These are phyloP conservation scores for Peltaster fructicola DNA, from an alignment of 2,329 filamentous ascomycete species.

Conservation along the genomic window DNA sequence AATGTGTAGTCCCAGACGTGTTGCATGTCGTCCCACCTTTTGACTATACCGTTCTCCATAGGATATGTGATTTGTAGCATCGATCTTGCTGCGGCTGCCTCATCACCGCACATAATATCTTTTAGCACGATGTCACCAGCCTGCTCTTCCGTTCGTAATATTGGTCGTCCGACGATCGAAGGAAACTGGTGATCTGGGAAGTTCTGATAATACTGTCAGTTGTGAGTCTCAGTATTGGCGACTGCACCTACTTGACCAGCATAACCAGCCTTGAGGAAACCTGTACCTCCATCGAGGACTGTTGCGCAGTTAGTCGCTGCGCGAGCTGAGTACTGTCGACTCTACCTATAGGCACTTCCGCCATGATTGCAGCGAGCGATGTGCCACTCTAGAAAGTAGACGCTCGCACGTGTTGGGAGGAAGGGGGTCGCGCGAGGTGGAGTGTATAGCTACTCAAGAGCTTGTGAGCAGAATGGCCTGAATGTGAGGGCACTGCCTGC, in stretches of 20 bases:
- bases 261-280: conserved; percentile 99
- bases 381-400: no score
- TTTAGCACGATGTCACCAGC: conserved; percentile 53
- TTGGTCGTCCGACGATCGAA: conserved; percentile 93
- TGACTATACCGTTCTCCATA: conserved; percentile 99
- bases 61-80: conserved; percentile 99
- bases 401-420: no score
- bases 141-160: conserved; percentile 88
- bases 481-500: no score
- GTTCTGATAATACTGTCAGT: conserved; percentile 57
- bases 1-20: conserved; percentile 99
- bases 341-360: conserved; percentile 32
- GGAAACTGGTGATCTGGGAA: conserved; percentile 98
- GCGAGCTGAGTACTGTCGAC: conserved; percentile 3
- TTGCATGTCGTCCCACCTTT: conserved; percentile 99
- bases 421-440: no score
- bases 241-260: conserved; percentile 53
- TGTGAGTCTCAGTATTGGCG: conserved; percentile 1
- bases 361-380: conserved; percentile 28
- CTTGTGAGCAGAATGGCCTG: no score
- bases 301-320: conserved; percentile 7
- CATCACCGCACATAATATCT: conserved; percentile 99
- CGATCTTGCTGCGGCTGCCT: conserved; percentile 83
- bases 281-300: conserved; percentile 99
- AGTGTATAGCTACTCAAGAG: no score